Conservation (phyloP, 2,329 filamentous ascomycete genomes). For the Dothistroma septosporum region DNA sequence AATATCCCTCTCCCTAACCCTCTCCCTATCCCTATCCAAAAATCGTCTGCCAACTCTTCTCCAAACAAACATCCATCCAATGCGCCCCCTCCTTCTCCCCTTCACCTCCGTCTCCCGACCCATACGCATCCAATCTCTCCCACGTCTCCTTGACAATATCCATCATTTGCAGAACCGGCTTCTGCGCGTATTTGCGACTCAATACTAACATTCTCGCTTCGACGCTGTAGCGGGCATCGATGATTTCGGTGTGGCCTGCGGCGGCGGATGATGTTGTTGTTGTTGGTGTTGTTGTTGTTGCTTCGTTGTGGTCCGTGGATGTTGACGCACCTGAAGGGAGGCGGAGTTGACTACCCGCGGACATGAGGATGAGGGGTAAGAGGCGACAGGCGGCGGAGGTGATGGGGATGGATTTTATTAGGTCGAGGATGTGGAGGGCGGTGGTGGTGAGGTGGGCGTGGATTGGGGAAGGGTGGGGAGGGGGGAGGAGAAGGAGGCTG, state of each 20-base stretch:
- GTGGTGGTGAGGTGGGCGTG: slow-evolving; percentile 49
- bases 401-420: slow-evolving; percentile 48
- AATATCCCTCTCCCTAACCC: no score
- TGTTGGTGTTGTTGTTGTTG: no score
- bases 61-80: slow-evolving; percentile 56
- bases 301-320: no score
- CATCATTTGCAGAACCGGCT: slow-evolving; percentile 49
- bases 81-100: slow-evolving; percentile 45
- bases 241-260: slow-evolving; percentile 36
- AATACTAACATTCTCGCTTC: slow-evolving; percentile 47
- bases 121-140: slow-evolving; percentile 45
- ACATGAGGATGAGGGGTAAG: slow-evolving; percentile 52
- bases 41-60: slow-evolving; percentile 55
- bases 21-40: slow-evolving; percentile 39
- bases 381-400: slow-evolving; percentile 53
- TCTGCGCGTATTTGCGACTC: slow-evolving; percentile 48
- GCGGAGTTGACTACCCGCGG: slow-evolving; percentile 49
- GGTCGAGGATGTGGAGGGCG: slow-evolving; percentile 48
- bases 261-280: no score
- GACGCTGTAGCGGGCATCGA: slow-evolving; percentile 46
- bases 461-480: no score
- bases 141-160: slow-evolving; percentile 52
- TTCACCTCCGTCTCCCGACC: slow-evolving; percentile 38
- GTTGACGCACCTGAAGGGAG: no score
- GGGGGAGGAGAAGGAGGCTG: no score